Evolutionary conservation across 768 basidiomycete genomes (phyloP).

Genomic region (Suillus clintonianus): DNA sequence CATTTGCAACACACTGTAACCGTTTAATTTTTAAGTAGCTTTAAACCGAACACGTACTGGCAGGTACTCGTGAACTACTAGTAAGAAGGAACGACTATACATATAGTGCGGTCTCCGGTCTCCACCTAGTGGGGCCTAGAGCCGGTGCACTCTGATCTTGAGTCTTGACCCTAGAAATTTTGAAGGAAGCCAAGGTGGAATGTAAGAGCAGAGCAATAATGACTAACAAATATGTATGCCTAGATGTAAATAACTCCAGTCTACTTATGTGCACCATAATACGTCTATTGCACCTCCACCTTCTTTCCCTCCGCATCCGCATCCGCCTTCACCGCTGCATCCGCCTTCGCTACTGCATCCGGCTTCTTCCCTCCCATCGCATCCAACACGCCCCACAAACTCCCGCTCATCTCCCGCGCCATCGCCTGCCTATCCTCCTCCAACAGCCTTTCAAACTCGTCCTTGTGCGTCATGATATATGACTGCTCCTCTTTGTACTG

Average conservation of each 20-base stretch:
- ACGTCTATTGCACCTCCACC: conserved; percentile 1
- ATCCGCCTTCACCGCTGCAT: neutral
- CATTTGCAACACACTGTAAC: too few species aligned
- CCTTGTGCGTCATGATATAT: conserved; percentile 52
- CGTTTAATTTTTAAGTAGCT: too few species aligned
- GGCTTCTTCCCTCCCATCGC: conserved; percentile 25
- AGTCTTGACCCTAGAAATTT: neutral
- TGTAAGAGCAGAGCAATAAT: neutral
- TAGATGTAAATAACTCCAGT: neutral
- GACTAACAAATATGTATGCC: neutral
- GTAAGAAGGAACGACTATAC: too few species aligned
- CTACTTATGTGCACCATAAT: neutral
- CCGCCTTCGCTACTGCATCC: conserved; percentile 1
- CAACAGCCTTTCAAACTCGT: conserved; percentile 48
- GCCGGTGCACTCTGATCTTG: too few species aligned
- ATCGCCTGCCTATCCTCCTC: conserved; percentile 54
- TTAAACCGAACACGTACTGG: too few species aligned
- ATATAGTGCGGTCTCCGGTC: too few species aligned
- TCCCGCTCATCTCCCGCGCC: conserved; percentile 49
- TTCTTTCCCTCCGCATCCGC: neutral
- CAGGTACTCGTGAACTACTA: too few species aligned
- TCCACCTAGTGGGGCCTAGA: too few species aligned
- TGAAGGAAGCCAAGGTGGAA: neutral
- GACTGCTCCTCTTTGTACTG: conserved; percentile 55
- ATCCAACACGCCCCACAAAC: conserved; percentile 35